A percentile compares a stretch with the other conserved stretches of the same genome.
These are phyloP conservation scores for Chromosphaera perkinsii DNA, from an alignment of 208 protist genomes.

Conservation along the genomic window DNA sequence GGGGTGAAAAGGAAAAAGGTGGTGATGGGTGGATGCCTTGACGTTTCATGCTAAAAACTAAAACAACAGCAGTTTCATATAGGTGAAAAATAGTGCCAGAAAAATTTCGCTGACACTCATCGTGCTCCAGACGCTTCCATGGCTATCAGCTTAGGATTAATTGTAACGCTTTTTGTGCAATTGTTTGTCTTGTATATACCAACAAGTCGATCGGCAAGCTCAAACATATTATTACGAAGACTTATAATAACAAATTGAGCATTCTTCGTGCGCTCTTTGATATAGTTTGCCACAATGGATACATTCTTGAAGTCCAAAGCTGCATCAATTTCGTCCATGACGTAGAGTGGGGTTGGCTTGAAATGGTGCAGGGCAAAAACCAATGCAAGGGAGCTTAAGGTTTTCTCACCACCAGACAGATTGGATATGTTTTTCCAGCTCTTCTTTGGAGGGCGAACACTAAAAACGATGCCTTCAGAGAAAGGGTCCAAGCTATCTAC, in stretches of 20 bases:
- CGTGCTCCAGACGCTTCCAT: no score
- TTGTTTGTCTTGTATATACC: conserved; percentile 99
- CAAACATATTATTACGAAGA: conserved; percentile 76
- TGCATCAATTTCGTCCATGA: conserved; percentile 99
- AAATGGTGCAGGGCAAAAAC: conserved; percentile 99
- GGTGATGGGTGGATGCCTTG: no score
- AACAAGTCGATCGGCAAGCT: conserved; percentile 89
- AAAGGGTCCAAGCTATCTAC: conserved; percentile 97
- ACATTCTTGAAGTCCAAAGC: conserved; percentile 97
- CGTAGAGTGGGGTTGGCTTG: conserved; percentile 99
- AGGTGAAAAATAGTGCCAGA: no score
- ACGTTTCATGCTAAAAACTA: no score
- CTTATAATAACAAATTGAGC: conserved; percentile 99
- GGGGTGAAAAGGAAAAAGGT: no score
- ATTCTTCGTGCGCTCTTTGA: conserved; percentile 92
- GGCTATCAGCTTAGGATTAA: no score
- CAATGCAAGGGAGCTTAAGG: conserved; percentile 92
- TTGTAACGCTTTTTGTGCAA: conserved; percentile 87
- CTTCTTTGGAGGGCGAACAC: conserved; percentile 98
- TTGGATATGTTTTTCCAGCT: conserved; percentile 99
- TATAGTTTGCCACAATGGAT: conserved; percentile 97
- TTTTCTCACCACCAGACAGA: conserved; percentile 99
- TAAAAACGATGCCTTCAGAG: conserved; percentile 90
- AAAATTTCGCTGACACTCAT: no score
- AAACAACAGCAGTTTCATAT: no score